Evolutionary conservation across 148 eudicot species (phyloP).

Genomic region (Cornus controversa): DNA sequence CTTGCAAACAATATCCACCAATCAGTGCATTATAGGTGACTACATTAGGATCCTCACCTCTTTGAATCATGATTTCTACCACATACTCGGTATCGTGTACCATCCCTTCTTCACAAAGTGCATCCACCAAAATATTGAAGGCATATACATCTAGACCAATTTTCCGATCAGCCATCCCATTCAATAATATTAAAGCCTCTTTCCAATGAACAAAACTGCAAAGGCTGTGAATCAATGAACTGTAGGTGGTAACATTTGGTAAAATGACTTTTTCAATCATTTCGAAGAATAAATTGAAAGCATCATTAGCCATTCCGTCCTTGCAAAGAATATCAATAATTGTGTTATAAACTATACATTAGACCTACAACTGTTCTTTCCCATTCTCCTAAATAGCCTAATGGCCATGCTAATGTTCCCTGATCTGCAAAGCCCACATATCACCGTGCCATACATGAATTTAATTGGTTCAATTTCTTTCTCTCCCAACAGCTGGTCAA

Average conservation of each 20-base stretch:
- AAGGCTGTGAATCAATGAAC: slow-evolving; percentile 14
- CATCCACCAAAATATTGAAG: too few species aligned
- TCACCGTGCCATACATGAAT: too few species aligned
- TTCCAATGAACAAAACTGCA: not conserved
- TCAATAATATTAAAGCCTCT: not conserved
- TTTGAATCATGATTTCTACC: slow-evolving; percentile 10
- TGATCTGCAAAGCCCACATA: too few species aligned
- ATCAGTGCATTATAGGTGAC: slow-evolving; percentile 14
- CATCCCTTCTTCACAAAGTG: not conserved
- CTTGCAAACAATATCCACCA: slow-evolving; percentile 24
- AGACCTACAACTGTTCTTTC: too few species aligned
- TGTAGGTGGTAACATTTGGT: not conserved
- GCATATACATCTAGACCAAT: not conserved
- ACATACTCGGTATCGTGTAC: not conserved
- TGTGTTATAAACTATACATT: too few species aligned
- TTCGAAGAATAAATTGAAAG: too few species aligned
- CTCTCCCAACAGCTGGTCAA: slow-evolving; percentile 8
- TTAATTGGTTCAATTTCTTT: not conserved
- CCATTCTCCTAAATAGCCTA: too few species aligned
- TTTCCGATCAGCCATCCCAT: not conserved
- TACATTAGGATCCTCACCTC: slow-evolving; percentile 16
- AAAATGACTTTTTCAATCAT: too few species aligned
- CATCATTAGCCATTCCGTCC: too few species aligned
- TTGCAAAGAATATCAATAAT: too few species aligned
- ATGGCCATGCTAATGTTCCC: too few species aligned